phyloP scores from a whole-genome alignment of 2,329 filamentous ascomycete species.

The Nemania sp. region DNA sequence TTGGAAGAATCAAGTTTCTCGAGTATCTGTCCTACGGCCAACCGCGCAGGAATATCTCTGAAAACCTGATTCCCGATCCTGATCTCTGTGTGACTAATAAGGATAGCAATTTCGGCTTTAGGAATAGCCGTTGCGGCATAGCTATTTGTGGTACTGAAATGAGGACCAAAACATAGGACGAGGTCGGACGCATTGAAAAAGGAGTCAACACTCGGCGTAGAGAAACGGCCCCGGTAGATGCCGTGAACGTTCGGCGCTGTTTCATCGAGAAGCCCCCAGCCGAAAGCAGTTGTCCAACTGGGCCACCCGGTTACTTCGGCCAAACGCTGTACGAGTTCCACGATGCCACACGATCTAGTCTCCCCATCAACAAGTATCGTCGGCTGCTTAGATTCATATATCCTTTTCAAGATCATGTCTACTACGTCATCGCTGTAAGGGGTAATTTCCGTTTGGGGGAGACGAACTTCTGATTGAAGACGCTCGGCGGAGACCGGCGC shows the following conservation, averaged over 20 bases:
- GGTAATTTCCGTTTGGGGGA: constrained; percentile 20
- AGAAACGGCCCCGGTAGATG: constrained; percentile 50
- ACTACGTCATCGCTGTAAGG: constrained; percentile 37
- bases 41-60: constrained; percentile 35
- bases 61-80: constrained; percentile 38
- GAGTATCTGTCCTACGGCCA: constrained; percentile 30
- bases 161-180: constrained; percentile 50
- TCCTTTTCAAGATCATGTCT: constrained; percentile 43
- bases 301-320: constrained; percentile 50
- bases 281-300: constrained; percentile 51
- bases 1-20: constrained; percentile 30
- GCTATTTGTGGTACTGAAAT: constrained; percentile 52
- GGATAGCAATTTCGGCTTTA: constrained; percentile 38
- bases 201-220: constrained; percentile 38
- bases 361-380: constrained; percentile 57
- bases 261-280: constrained; percentile 56
- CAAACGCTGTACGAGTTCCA: constrained; percentile 47
- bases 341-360: constrained; percentile 46
- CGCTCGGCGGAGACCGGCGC: constrained; percentile 39
- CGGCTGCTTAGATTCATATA: constrained; percentile 51
- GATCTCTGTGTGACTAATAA: constrained; percentile 41
- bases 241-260: constrained; percentile 51
- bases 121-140: constrained; percentile 45
- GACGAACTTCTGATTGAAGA: constrained; percentile 35
- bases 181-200: constrained; percentile 49